A percentile compares a stretch with the other conserved stretches of the same genome.
Conservation (phyloP, 2,329 filamentous ascomycete genomes). For the Zymoseptoria brevis region DNA sequence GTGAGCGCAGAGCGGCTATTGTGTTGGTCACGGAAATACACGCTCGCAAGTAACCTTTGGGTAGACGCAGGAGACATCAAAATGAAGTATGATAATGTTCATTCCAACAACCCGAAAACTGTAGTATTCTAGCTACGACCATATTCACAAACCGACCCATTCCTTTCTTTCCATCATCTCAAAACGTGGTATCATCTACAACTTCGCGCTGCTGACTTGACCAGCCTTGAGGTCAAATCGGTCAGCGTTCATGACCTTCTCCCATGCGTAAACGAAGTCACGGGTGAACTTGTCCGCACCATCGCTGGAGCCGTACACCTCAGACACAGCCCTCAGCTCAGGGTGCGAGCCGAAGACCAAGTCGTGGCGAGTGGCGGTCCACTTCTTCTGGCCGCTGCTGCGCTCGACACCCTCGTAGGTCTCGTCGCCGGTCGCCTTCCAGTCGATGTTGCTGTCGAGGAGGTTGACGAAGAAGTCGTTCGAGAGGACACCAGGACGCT, state of each 20-base stretch:
- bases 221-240: conserved; percentile 50
- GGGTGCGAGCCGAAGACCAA: conserved; percentile 66
- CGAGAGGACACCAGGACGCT: conserved; percentile 58
- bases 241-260: conserved; percentile 67
- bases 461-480: conserved; percentile 81
- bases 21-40: too few relatives aligned
- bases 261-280: conserved; percentile 65
- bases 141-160: background rate
- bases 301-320: conserved; percentile 59
- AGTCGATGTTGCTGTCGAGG: conserved; percentile 57
- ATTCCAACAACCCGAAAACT: background rate
- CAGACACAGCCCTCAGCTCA: conserved; percentile 62
- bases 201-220: conserved; percentile 8
- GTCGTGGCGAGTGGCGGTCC: conserved; percentile 61
- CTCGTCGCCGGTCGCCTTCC: conserved; percentile 53
- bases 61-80: too few relatives aligned
- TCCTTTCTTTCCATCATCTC: background rate
- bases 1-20: too few relatives aligned
- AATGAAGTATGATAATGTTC: background rate
- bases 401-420: conserved; percentile 57
- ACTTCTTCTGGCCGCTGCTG: conserved; percentile 58
- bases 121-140: background rate
- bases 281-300: conserved; percentile 56
- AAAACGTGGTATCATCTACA: conserved; percentile 2
- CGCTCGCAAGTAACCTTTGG: too few relatives aligned